Evolutionary conservation across 2,329 filamentous ascomycete species (phyloP), one percentile per base, ranked within the genome.

Genomic region (Diaporthe sp.): DNA sequence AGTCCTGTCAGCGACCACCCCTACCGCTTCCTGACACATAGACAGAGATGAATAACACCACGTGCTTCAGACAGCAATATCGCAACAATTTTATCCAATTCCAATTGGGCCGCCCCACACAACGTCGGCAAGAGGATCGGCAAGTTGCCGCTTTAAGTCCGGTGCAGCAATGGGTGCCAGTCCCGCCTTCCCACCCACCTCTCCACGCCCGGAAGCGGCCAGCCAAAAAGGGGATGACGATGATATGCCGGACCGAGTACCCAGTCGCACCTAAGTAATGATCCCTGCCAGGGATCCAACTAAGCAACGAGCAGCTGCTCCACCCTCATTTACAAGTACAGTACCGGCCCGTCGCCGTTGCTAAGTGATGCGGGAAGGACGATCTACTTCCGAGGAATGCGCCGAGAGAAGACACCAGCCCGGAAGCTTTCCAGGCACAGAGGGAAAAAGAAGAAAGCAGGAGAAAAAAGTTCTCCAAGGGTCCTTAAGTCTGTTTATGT

Each of bases 201-300:
- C 22, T 25, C 22, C 62, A 22, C 28, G 19, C 62, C 62, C 62
- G 31, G 44, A 68, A 25, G 62, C 31, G 62, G 46, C n/a, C 31
- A 42, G 65, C 65, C 49, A 69, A 69, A 68, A 69, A 13, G 49
- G 34, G 46, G 34, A 51, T 55, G 65, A 55, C 65, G 28, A 67
- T 67, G 61, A 68, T 68, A 28, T 68, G 19, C 44, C 65, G 31
- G 34, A 39, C 31, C 62, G 46, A 51, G 62, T 25, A 68, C 31
- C 46, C 31, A 28, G 62, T 69, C 49, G 34, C 31, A 68, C 34
- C 65, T 37, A 69, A 53, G 34, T 69, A 55, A 55, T 69, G 49
- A 69, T 55, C 65, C 65, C 37, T 69, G 65, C 65, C 65, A 55
- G 31, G 34, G 65, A 69, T 69, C 65, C 65, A 69, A 55, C 65